Evolutionary conservation across 2,329 filamentous ascomycete genomes (phyloP), one percentile per base, ranked within the genome.

Genomic region (Neopestalotiopsis sp.): DNA sequence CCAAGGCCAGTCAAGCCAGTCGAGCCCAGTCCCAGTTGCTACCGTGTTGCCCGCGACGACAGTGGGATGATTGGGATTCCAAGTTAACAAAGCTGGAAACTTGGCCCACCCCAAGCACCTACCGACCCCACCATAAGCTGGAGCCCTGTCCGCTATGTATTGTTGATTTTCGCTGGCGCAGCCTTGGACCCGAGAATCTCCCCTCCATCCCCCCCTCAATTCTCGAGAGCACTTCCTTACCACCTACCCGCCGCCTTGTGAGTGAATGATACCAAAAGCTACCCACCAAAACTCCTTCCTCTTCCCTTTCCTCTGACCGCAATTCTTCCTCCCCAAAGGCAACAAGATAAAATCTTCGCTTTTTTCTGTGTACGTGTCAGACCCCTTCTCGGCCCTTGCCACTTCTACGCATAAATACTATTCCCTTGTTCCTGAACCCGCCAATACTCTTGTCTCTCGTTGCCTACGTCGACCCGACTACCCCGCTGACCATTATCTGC

Each of bases 401-500:
- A 42, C 45, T 56, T 20, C 17, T 57, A 12, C 24, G 53, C 58
- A 67, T 34, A 61, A 67, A 67, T 67, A 67, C 59, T 30, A 28
- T 32, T 38, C 34, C 38, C 56, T 42, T 7, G 17, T 14, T n/a
- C 17, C 17, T 38, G 17, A 40, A 38, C 34, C 34, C 34, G 34
- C 24, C 34, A 38, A 17, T 28, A 32, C 49, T 20, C 49, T 38
- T 14, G 42, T 24, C n/a, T 38, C n/a, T 56, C n/a, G 32, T 53
- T 61, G 56, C 56, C 34, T 61, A 38, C 34, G 34, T 38, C 34
- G 34, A 38, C 34, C 34, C 58, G 32, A 67, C 34, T n/a, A 72
- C 73, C 71, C 73, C 73, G 73, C 76, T 77, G 72, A 77, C 73
- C 69, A 32, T 28, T 68, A 70, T 68, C 71, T 70, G 70, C 65